Evolutionary conservation across 768 basidiomycete genomes (phyloP), one percentile per base, ranked within the genome.

Genomic region (Russula virescens): DNA sequence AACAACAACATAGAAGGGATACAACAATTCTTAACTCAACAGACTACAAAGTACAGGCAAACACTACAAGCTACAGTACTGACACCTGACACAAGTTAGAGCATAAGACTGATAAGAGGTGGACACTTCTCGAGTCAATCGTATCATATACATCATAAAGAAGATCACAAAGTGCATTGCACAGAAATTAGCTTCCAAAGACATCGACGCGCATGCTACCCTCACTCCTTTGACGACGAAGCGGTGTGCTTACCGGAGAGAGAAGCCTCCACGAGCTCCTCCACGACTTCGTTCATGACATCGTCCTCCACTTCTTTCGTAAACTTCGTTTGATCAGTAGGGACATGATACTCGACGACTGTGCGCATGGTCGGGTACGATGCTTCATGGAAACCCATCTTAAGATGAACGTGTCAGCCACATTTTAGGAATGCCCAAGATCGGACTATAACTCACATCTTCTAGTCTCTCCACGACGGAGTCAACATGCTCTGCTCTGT

Each of bases 301-400:
- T 86, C 80, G 66, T 87, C 86, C 70, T 88, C 87, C 1, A 72
- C 72, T 11, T 86, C 86, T 66, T 81, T 84, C 26, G 75, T 76
- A 11, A 80, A 61, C 74, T 75, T n/a, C 62, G 60, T 13, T 79
- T 79, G 62, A 84, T 64, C 63, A 77, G 76, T 18, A 14, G 67
- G 62, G 21, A 68, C 28, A 35, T 57, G 65, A 9, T 58, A 74
- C 70, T 76, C 79, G 61, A 88, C 80, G 69, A 81, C 83, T 1
- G 71, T 72, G 5, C 74, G 73, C 63, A 88, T 72, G 26, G 75
- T 75, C 42, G 86, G 83, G 70, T 83, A 78, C 9, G 78, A 75
- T 52, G 72, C 75, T 63, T 85, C 81, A 13, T 81, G 81, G 64
- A 89, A 87, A 21, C 87, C 87, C 87, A 89, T 89, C 87, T 89